phyloP scores from a whole-genome alignment of 306 rosid genomes.

The Vigna hirtella region DNA sequence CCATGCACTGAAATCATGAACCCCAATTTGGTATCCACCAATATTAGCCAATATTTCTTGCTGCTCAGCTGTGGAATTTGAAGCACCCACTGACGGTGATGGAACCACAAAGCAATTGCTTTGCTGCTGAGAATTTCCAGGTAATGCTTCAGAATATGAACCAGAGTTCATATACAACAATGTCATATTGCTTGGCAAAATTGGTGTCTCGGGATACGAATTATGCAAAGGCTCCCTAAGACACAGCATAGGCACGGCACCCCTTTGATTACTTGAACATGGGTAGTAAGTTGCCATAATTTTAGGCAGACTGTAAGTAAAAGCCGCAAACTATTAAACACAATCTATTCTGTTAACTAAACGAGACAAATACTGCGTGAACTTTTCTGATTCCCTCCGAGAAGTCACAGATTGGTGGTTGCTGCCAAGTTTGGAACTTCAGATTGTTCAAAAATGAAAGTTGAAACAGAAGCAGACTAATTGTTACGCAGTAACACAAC shows the following conservation, averaged over 20 bases:
- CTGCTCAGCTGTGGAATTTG: conserved; percentile 57
- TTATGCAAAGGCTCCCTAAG: conserved; percentile 63
- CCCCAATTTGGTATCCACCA: conserved; percentile 52
- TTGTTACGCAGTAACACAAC: background rate
- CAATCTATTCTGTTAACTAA: conserved; percentile 5
- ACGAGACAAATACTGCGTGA: background rate
- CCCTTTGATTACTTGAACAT: conserved; percentile 61
- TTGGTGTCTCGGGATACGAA: conserved; percentile 63
- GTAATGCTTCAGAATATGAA: conserved; percentile 53
- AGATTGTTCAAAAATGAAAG: background rate
- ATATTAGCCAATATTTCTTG: conserved; percentile 62
- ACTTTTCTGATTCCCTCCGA: background rate
- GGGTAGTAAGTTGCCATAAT: conserved; percentile 67
- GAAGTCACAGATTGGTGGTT: conserved; percentile 13
- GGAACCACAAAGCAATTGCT: conserved; percentile 57
- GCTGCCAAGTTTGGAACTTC: background rate
- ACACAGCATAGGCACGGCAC: conserved; percentile 55
- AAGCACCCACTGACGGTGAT: conserved; percentile 48
- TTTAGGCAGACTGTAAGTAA: conserved; percentile 34
- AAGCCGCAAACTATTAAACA: background rate
- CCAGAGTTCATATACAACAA: conserved; percentile 65
- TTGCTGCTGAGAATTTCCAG: conserved; percentile 62
- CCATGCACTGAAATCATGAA: conserved; percentile 66
- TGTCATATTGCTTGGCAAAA: conserved; percentile 62
- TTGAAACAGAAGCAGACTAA: background rate